Conservation (phyloP, 2,329 filamentous ascomycete genomes). For the Aspergillus spinulosporus region DNA sequence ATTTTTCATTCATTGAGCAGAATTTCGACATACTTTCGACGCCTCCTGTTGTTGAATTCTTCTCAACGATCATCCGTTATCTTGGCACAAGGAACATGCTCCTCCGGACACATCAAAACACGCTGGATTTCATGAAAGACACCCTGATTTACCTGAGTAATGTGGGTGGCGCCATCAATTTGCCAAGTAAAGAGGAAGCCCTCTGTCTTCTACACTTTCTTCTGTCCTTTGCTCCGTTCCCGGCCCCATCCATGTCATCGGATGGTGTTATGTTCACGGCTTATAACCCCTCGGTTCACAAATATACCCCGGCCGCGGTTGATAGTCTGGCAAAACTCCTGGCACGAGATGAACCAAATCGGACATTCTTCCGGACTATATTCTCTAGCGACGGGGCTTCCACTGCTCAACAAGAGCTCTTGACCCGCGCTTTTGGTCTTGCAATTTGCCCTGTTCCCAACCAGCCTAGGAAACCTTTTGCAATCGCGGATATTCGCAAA, state of each 20-base stretch:
- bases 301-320: conserved; percentile 84
- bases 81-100: conserved; percentile 88
- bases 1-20: conserved; percentile 79
- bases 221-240: conserved; percentile 81
- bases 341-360: conserved; percentile 89
- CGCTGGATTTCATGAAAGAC: conserved; percentile 97
- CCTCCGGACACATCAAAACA: conserved; percentile 77
- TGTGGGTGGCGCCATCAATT: conserved; percentile 73
- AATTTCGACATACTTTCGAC: conserved; percentile 77
- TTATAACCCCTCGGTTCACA: conserved; percentile 78
- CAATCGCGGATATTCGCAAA: conserved; percentile 78
- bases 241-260: conserved; percentile 60
- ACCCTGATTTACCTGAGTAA: conserved; percentile 87
- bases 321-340: conserved; percentile 90
- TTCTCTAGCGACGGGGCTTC: conserved; percentile 71
- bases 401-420: conserved; percentile 69
- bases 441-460: conserved; percentile 84
- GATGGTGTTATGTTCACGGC: conserved; percentile 71
- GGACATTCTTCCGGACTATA: conserved; percentile 77
- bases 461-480: conserved; percentile 59
- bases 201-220: conserved; percentile 84
- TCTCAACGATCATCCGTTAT: conserved; percentile 80
- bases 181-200: conserved; percentile 85
- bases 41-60: conserved; percentile 74
- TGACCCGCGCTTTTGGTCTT: conserved; percentile 84